These are phyloP conservation scores for Yamadazyma kanchanaburiensis DNA, from an alignment of 1,139 yeast species.

Conservation along the genomic window DNA sequence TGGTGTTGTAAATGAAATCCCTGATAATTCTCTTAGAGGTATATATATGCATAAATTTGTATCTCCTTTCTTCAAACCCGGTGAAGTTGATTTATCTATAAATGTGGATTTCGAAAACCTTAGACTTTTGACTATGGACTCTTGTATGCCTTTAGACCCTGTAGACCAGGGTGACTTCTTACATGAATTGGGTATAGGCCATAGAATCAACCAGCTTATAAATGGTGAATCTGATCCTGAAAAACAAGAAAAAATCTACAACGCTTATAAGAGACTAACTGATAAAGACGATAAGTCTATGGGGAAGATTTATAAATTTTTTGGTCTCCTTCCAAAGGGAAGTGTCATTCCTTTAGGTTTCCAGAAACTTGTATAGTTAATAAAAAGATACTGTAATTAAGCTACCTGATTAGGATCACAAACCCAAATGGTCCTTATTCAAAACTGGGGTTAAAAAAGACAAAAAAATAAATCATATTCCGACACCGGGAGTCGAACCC, in stretches of 20 bases:
- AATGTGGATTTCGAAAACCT: constrained; percentile 78
- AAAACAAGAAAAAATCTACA: constrained; percentile 45
- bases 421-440: no score
- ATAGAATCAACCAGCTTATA: constrained; percentile 56
- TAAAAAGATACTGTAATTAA: neutral
- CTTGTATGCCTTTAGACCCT: constrained; percentile 48
- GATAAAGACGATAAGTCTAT: constrained; percentile 60
- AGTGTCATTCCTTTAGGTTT: constrained; percentile 38
- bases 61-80: constrained; percentile 73
- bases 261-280: constrained; percentile 63
- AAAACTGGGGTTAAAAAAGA: no score
- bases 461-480: constrained; percentile 33
- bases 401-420: neutral
- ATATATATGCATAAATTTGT: constrained; percentile 72
- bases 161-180: constrained; percentile 80
- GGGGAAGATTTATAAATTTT: constrained; percentile 77
- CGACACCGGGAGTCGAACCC: constrained; percentile 84
- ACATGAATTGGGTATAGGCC: constrained; percentile 72
- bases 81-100: constrained; percentile 77
- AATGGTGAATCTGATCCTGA: constrained; percentile 25
- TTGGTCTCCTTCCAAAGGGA: constrained; percentile 57
- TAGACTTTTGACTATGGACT: constrained; percentile 20
- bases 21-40: constrained; percentile 70
- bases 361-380: constrained; percentile 7
- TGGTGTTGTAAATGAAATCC: constrained; percentile 62